Evolutionary conservation across 768 basidiomycete genomes (phyloP).

Genomic region (Boletus reticulatus): DNA sequence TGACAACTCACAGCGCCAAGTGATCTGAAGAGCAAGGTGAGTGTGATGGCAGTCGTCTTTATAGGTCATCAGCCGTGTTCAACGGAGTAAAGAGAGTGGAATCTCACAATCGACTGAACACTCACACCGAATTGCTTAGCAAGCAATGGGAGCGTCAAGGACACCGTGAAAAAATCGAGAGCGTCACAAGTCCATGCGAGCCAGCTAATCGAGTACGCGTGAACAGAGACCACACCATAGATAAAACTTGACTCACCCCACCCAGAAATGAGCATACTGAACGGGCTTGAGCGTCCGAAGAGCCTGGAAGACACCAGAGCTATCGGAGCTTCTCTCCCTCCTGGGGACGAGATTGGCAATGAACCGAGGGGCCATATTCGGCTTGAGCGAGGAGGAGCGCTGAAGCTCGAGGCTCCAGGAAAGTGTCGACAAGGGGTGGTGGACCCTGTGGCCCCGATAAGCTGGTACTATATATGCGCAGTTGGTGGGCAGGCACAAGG

Average conservation of each 20-base stretch:
- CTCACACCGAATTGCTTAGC: slow-evolving; percentile 45
- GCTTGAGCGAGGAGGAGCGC: not conserved
- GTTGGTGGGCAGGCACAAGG: slow-evolving; percentile 4
- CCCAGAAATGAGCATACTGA: slow-evolving; percentile 59
- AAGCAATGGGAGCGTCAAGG: slow-evolving; percentile 52
- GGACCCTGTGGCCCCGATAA: not conserved
- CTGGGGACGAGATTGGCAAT: slow-evolving; percentile 47
- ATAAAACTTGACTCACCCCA: slow-evolving; percentile 39
- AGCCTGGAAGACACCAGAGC: slow-evolving; percentile 40
- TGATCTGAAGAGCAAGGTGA: slow-evolving; percentile 90
- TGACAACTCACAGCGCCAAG: slow-evolving; percentile 54
- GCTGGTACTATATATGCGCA: slow-evolving; percentile 6
- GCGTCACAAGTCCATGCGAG: slow-evolving; percentile 87
- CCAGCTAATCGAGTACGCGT: slow-evolving; percentile 46
- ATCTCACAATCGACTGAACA: slow-evolving; percentile 42
- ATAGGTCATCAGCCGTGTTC: not conserved
- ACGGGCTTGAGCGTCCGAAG: slow-evolving; percentile 45
- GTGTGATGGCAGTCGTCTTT: slow-evolving; percentile 79
- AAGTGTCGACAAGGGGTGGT: not conserved
- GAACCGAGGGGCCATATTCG: slow-evolving; percentile 33
- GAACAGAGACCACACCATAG: not conserved
- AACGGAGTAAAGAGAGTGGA: not conserved
- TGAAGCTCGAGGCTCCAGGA: not conserved
- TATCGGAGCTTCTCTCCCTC: slow-evolving; percentile 37
- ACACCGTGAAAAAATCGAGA: slow-evolving; percentile 82